Base-by-base conservation (phyloP, 2,329 filamentous ascomycete species). In the Chalaropsis thielavioides region DNA sequence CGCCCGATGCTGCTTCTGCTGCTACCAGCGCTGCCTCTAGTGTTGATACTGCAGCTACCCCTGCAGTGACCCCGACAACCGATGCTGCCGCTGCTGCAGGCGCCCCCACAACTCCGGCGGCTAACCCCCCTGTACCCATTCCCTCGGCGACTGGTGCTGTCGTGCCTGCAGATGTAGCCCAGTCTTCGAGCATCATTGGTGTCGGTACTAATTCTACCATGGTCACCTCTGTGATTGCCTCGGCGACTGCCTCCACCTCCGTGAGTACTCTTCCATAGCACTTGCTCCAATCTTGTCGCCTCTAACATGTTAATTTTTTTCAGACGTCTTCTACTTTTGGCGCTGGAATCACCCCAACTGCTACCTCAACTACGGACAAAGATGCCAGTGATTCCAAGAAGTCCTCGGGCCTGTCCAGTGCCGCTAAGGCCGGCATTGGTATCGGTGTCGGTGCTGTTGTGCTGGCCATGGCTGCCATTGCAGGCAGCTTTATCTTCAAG, bases 351-450 rank as follows among this genome's bases (percentile, higher is more conserved):
- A 46, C 60, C 2, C 22, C 67, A 1, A 58, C 60, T 19, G 6
- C 61, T 15, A 64, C 63, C n/a, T 59, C 66, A 6, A 31, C 63
- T 13, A 51, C 58, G 15, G 58, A 61, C 35, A 49, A 65, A 3
- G 46, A 61, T 60, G 67, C 49, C n/a, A 54, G 62, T 5, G 56
- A 66, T 17, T 64, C 62, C 7, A 64, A 66, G 22, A 67, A 66
- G 58, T 66, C 54, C 19, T 62, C 66, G 17, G 76, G 74, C 3
- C 72, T 80, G n/a, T 75, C 76, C 2, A 71, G 74, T 2, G 75
- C 75, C 6, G 79, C 76, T 11, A 76, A 80, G 66, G 76, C 76
- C 54, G 81, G 81, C 8, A 79, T 83, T 35, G 76, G 74, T 24
- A 75, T 75, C 15, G 77, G 71, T n/a, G 75, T 74, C 5, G 70